These are phyloP conservation scores for Grigorovia humatica DNA, from an alignment of 805 yeast genomes.

Conservation along the genomic window DNA sequence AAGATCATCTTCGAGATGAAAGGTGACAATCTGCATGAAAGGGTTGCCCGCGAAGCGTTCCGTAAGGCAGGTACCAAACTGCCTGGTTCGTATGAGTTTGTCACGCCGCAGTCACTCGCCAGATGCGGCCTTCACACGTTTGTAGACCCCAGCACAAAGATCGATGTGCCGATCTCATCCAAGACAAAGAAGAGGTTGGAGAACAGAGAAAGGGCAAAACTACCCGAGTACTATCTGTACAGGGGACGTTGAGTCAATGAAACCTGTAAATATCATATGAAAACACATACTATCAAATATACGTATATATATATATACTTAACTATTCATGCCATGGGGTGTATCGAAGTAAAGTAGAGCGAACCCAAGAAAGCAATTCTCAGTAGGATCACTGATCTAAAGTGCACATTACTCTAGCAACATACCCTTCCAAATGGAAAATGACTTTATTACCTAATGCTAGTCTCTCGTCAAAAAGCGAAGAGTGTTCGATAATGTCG, in stretches of 20 bases:
- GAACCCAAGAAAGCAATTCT: background rate
- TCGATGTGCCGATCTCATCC: conserved; percentile 27
- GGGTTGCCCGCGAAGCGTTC: conserved; percentile 80
- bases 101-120: conserved; percentile 50
- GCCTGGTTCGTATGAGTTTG: conserved; percentile 87
- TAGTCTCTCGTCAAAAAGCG: conserved; percentile 75
- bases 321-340: background rate
- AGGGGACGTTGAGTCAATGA: conserved; percentile 42
- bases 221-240: conserved; percentile 45
- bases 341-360: no score
- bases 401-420: conserved; percentile 77
- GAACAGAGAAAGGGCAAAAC: conserved; percentile 41
- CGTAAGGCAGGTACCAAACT: conserved; percentile 85
- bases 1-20: conserved; percentile 79
- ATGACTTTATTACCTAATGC: conserved; percentile 81
- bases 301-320: no score
- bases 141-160: conserved; percentile 32
- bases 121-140: conserved; percentile 62
- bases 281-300: no score
- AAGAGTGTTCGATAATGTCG: conserved; percentile 48
- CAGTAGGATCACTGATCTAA: conserved; percentile 34
- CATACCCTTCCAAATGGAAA: conserved; percentile 89
- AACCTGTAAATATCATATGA: conserved; percentile 7
- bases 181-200: conserved; percentile 58
- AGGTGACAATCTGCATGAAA: conserved; percentile 71